These are phyloP conservation scores for Paratrimastix pyriformis DNA, from an alignment of 78 protist species.

Conservation along the genomic window DNA sequence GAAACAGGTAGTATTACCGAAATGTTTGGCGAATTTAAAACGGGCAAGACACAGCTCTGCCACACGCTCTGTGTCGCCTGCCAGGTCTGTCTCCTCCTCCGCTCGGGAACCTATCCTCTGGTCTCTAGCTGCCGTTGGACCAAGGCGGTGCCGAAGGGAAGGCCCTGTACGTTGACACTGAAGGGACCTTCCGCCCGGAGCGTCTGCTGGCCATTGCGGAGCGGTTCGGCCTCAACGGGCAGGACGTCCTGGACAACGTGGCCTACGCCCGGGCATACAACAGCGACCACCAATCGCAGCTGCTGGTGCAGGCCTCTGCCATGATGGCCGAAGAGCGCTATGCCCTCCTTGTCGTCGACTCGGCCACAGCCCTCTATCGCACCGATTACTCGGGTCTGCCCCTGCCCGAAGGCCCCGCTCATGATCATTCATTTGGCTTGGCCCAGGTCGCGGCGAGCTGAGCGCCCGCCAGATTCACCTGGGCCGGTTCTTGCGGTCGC, in stretches of 20 bases:
- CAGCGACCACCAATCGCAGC: conserved; percentile 82
- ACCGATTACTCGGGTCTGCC: conserved; percentile 1
- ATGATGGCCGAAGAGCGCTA: conserved; percentile 92
- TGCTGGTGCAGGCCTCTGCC: conserved; percentile 80
- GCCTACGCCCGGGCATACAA: conserved; percentile 96
- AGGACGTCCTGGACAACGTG: conserved; percentile 92
- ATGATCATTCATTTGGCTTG: no score
- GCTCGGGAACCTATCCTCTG: neutral
- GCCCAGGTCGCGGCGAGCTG: conserved; percentile 94
- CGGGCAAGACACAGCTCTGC: conserved; percentile 98
- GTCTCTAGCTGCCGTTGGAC: conserved; percentile 54
- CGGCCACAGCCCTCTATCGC: conserved; percentile 86
- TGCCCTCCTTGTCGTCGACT: conserved; percentile 88
- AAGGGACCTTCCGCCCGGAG: conserved; percentile 99
- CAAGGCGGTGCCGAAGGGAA: conserved; percentile 96
- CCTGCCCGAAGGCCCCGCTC: no score
- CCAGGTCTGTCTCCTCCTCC: conserved; percentile 44
- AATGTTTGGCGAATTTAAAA: conserved; percentile 96
- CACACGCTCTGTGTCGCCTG: conserved; percentile 95
- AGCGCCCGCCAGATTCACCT: conserved; percentile 89
- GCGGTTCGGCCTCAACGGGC: conserved; percentile 29
- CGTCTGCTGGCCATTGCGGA: conserved; percentile 82
- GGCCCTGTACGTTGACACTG: conserved; percentile 97
- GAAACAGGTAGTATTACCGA: conserved; percentile 98
- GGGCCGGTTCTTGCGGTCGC: conserved; percentile 79